Evolutionary conservation across 2,329 filamentous ascomycete species (phyloP), one percentile per base, ranked within the genome.

Genomic region (Chrysosporium queenslandicum): DNA sequence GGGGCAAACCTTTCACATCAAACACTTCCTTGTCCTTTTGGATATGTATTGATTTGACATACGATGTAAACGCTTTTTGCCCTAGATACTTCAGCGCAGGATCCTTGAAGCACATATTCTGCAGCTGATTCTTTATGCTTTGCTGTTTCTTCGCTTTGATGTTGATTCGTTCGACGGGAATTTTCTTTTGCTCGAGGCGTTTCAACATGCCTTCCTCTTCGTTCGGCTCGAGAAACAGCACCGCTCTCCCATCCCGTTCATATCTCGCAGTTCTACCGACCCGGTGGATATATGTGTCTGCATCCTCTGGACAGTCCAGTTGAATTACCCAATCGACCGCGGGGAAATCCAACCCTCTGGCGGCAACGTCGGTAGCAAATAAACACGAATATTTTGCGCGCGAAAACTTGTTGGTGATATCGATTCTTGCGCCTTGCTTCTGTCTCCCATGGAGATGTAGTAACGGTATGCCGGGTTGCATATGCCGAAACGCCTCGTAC

Each of bases 281-380:
- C 54, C 92, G 82, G 70, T 98, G 92, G 60, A 98, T 97, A 63
- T 98, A 98, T 0, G 92, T 98, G 63, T 97, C 92, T 3, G 87
- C 86, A 66, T 98, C 91, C 68, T 98, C 92, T 0, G 92, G 92
- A 59, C 87, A 94, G 67, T 98, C 92, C n/a, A 87, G 78, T 66
- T 98, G 92, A n/a, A 98, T 88, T 4, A 98, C 92, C 86, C 92
- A 98, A 67, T 98, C 92, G 0, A 98, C 92, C 2, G 89, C 85
- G 0, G 92, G 92, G 64, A 98, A 97, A 67, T 98, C 92, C 11
- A 98, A 79, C 58, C 92, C 92, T 67, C 92, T 80, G 0, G 92
- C 92, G 3, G 94, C 89, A 4, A 98, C 88, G 64, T 98, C 92
- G 0, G 92, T 98, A 1, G 92, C 88, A 65, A 98, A 95, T 0